These are phyloP conservation scores for Mycena galopus DNA, from an alignment of 768 basidiomycete genomes.

Conservation along the genomic window DNA sequence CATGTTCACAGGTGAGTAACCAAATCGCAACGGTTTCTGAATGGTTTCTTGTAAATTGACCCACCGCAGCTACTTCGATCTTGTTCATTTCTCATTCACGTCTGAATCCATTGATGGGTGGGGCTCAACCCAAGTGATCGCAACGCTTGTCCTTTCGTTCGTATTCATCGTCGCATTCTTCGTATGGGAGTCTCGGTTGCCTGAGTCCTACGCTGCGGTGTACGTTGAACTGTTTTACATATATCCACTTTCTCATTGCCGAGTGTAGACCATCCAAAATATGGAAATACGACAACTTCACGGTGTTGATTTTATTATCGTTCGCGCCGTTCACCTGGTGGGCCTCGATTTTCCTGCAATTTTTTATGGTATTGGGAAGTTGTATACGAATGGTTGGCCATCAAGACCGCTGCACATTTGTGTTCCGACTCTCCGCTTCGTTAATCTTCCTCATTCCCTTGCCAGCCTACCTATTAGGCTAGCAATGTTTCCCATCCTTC, in stretches of 20 bases:
- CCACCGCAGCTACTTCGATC: constrained; percentile 48
- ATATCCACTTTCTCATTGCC: neutral
- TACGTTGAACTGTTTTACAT: neutral
- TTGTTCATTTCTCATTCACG: constrained; percentile 60
- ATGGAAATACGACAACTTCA: constrained; percentile 46
- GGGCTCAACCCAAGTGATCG: constrained; percentile 58
- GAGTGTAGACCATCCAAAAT: neutral
- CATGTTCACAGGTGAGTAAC: constrained; percentile 49
- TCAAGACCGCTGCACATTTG: constrained; percentile 57
- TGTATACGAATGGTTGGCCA: constrained; percentile 55
- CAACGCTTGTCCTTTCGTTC: constrained; percentile 61
- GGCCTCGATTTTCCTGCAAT: constrained; percentile 47
- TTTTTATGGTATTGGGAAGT: constrained; percentile 57
- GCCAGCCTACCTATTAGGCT: neutral
- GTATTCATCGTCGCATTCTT: constrained; percentile 43
- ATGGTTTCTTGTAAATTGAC: neutral
- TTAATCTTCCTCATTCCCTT: no score
- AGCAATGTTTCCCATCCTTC: neutral
- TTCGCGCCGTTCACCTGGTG: constrained; percentile 60
- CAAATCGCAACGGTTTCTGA: neutral
- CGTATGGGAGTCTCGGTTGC: neutral
- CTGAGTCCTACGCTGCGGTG: constrained; percentile 5
- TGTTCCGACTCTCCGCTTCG: constrained; percentile 33
- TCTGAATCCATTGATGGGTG: constrained; percentile 65
- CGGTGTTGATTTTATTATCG: constrained; percentile 56